phyloP scores from a whole-genome alignment of 2,329 filamentous ascomycete genomes.

The Aureobasidium zeae region DNA sequence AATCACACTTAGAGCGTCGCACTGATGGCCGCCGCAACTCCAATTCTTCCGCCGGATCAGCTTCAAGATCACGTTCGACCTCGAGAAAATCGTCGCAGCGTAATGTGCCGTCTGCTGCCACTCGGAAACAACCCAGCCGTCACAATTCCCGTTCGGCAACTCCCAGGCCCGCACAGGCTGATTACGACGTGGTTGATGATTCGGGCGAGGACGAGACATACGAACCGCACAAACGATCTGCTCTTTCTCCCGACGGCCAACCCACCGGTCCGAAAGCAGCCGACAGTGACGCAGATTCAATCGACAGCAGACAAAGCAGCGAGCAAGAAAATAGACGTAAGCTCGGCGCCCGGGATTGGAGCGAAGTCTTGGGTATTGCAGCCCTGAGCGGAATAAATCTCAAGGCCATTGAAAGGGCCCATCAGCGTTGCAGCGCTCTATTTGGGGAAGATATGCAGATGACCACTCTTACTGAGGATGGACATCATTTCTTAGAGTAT shows the following conservation, averaged over 20 bases:
- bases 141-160: not conserved
- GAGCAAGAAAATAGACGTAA: slow-evolving; percentile 3
- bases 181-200: slow-evolving; percentile 3
- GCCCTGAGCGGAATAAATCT: slow-evolving; percentile 61
- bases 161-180: not conserved
- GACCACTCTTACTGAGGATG: slow-evolving; percentile 43
- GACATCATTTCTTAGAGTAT: too few relatives aligned
- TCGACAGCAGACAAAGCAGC: too few relatives aligned
- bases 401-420: slow-evolving; percentile 56
- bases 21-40: slow-evolving; percentile 9
- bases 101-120: not conserved
- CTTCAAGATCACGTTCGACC: not conserved
- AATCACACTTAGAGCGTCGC: slow-evolving; percentile 19
- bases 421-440: slow-evolving; percentile 63
- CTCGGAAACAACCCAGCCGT: not conserved
- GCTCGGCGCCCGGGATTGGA: slow-evolving; percentile 58
- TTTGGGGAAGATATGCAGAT: slow-evolving; percentile 66
- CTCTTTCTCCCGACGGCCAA: not conserved
- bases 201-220: slow-evolving; percentile 11
- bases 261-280: not conserved
- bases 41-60: slow-evolving; percentile 1
- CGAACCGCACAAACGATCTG: not conserved
- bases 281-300: too few relatives aligned
- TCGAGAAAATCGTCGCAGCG: not conserved
- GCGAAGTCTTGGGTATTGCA: slow-evolving; percentile 71